Evolutionary conservation across 345 rosid species (phyloP).

Genomic region (Melaleuca quinquenervia): DNA sequence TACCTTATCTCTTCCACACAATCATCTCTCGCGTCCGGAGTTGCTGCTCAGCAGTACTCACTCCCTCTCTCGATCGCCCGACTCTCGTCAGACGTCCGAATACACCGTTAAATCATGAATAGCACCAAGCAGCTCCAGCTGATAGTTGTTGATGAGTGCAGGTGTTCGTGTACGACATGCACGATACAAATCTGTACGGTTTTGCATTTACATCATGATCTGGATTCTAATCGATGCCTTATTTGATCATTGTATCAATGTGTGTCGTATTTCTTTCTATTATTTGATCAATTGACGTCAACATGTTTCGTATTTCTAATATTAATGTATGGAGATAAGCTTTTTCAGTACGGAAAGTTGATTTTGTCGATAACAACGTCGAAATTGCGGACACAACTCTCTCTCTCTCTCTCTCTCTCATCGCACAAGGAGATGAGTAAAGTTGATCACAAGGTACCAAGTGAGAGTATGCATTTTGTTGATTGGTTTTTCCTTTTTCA

Average conservation of each 20-base stretch:
- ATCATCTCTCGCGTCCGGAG: background rate
- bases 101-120: too few relatives aligned
- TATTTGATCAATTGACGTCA: too few relatives aligned
- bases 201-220: too few relatives aligned
- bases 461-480: background rate
- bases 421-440: background rate
- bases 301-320: background rate
- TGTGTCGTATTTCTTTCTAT: background rate
- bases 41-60: too few relatives aligned
- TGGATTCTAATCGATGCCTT: background rate
- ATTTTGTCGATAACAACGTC: background rate
- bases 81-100: too few relatives aligned
- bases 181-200: background rate
- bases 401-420: background rate
- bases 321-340: background rate
- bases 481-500: background rate
- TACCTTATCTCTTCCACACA: background rate
- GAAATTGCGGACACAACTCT: background rate
- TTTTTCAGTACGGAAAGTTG: too few relatives aligned
- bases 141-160: too few relatives aligned
- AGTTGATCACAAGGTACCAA: background rate
- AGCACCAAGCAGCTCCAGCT: too few relatives aligned
- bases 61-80: too few relatives aligned
- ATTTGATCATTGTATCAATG: background rate
- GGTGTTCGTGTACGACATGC: too few relatives aligned